These are phyloP conservation scores for Ophiostoma tasmaniense DNA, from an alignment of 2,329 filamentous ascomycete genomes.

Conservation along the genomic window DNA sequence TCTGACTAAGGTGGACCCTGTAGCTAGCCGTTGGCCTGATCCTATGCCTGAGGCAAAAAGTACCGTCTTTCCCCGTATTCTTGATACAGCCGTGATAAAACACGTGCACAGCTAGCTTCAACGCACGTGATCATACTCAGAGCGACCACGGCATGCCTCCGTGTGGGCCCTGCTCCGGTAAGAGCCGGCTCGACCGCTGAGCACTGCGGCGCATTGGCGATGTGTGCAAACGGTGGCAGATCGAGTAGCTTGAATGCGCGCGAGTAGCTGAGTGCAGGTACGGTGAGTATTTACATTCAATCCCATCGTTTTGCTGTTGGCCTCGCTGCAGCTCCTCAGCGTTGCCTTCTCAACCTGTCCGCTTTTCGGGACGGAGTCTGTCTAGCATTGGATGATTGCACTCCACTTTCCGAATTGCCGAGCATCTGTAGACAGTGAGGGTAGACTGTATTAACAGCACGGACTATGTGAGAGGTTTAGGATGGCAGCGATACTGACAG, in stretches of 20 bases:
- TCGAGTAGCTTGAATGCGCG: too few relatives aligned
- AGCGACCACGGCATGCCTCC: background rate
- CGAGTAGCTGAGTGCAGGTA: background rate
- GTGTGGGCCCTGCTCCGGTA: constrained; percentile 1
- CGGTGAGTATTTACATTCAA: background rate
- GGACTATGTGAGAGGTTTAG: background rate
- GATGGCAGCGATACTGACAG: background rate
- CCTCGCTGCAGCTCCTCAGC: background rate
- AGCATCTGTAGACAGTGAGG: background rate
- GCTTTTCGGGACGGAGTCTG: constrained; percentile 3
- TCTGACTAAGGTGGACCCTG: too few relatives aligned
- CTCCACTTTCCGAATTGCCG: constrained; percentile 19
- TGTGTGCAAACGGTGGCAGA: too few relatives aligned
- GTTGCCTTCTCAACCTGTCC: background rate
- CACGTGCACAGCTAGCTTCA: background rate
- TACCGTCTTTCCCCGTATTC: too few relatives aligned
- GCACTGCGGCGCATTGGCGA: background rate
- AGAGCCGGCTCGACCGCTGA: background rate
- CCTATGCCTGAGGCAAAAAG: too few relatives aligned
- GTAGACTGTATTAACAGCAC: background rate
- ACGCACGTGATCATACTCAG: background rate
- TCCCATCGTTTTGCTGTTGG: background rate
- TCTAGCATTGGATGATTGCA: constrained; percentile 2
- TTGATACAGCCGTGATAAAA: background rate
- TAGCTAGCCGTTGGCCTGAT: too few relatives aligned